Percentiles rank a stretch among this genome's conserved stretches.
Conservation (phyloP, 306 rosid species). For the Herpetospermum pedunculosum region DNA sequence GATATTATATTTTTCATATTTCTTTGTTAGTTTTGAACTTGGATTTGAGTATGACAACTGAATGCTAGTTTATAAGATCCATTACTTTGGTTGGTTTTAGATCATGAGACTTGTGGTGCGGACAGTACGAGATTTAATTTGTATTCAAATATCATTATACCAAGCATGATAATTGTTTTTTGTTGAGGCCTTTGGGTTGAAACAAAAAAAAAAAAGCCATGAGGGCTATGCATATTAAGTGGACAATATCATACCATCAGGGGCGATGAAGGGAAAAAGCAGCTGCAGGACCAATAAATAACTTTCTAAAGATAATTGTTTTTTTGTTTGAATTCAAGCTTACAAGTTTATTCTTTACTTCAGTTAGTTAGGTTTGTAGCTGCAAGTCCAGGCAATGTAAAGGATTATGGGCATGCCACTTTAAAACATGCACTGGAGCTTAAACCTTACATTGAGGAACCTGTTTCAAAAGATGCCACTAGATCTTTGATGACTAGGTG, state of each 20-base stretch:
- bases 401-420: constrained; percentile 19
- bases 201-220: too few species aligned
- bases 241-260: too few species aligned
- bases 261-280: too few species aligned
- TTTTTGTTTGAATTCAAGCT: background rate
- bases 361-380: constrained; percentile 64
- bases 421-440: constrained; percentile 71
- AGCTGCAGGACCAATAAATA: too few species aligned
- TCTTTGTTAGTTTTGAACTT: background rate
- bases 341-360: constrained; percentile 24
- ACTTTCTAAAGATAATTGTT: too few species aligned
- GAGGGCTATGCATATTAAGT: too few species aligned
- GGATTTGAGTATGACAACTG: background rate
- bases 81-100: background rate
- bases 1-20: background rate
- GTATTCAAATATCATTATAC: background rate
- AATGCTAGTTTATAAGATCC: background rate
- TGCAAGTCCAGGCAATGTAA: constrained; percentile 34
- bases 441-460: constrained; percentile 86
- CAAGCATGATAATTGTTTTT: background rate
- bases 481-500: constrained; percentile 39
- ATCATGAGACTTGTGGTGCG: background rate
- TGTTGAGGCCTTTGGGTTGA: too few species aligned
- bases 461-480: constrained; percentile 54
- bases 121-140: background rate